Evolutionary conservation across 306 rosid species (phyloP).

Genomic region (Carpinus fangiana): DNA sequence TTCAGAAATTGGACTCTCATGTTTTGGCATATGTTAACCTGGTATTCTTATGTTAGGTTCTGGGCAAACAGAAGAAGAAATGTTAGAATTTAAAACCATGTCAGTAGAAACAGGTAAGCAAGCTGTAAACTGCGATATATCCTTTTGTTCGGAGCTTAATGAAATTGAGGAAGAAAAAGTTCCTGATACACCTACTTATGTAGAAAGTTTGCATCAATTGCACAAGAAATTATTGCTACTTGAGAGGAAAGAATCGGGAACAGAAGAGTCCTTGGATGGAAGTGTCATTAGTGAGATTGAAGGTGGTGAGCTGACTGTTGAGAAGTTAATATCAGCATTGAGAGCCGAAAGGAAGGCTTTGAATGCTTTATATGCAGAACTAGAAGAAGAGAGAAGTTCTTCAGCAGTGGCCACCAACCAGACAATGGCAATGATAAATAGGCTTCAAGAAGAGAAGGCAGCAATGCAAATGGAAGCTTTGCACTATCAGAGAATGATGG

Average conservation of each 20-base stretch:
- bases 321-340: conserved; percentile 67
- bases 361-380: conserved; percentile 68
- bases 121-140: conserved; percentile 32
- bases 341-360: conserved; percentile 72
- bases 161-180: conserved; percentile 70
- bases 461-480: conserved; percentile 99
- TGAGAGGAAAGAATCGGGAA: conserved; percentile 74
- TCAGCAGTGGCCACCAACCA: conserved; percentile 92
- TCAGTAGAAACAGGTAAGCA: conserved; percentile 47
- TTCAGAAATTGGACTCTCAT: not conserved
- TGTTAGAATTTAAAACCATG: conserved; percentile 54
- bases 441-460: conserved; percentile 98
- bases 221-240: conserved; percentile 61
- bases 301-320: conserved; percentile 52
- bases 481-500: conserved; percentile 99
- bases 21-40: not conserved
- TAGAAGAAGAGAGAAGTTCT: conserved; percentile 98
- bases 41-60: conserved; percentile 32
- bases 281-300: conserved; percentile 71
- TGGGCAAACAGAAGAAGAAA: conserved; percentile 40
- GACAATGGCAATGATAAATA: conserved; percentile 97
- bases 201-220: conserved; percentile 60
- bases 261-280: conserved; percentile 85
- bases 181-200: conserved; percentile 80
- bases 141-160: conserved; percentile 40